Evolutionary conservation across 345 rosid species (phyloP).

Genomic region (Populus deltoides): DNA sequence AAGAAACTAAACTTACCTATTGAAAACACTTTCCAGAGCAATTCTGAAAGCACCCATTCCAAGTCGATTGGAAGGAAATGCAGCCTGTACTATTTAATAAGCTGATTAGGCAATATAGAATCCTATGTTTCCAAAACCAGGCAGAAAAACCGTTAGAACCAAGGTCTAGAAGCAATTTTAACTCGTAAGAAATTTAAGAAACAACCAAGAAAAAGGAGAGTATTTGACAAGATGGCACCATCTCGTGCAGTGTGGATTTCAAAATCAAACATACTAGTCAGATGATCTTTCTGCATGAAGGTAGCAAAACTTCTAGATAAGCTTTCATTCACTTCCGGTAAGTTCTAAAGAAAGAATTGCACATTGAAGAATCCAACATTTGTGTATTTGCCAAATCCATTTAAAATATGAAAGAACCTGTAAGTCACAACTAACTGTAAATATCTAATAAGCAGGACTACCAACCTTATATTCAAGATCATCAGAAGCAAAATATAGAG

Average conservation of each 20-base stretch:
- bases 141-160: neutral
- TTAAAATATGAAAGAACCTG: neutral
- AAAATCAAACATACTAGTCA: neutral
- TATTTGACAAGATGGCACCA: neutral
- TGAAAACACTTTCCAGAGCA: constrained; percentile 44
- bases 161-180: neutral
- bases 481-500: constrained; percentile 48
- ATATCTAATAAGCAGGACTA: constrained; percentile 5
- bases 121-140: neutral
- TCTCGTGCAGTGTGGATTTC: neutral
- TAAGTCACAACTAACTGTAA: neutral
- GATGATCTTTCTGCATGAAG: neutral
- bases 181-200: neutral
- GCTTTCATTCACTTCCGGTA: neutral
- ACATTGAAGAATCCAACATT: neutral
- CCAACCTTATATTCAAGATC: constrained; percentile 53
- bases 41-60: constrained; percentile 55
- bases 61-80: constrained; percentile 42
- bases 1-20: constrained; percentile 28
- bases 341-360: neutral
- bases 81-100: constrained; percentile 29
- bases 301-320: neutral
- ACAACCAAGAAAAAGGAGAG: neutral
- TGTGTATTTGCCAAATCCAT: neutral
- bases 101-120: constrained; percentile 1